These are phyloP conservation scores for Aeminium ludgeri DNA, from an alignment of 495 filamentous ascomycete species.

Conservation along the genomic window DNA sequence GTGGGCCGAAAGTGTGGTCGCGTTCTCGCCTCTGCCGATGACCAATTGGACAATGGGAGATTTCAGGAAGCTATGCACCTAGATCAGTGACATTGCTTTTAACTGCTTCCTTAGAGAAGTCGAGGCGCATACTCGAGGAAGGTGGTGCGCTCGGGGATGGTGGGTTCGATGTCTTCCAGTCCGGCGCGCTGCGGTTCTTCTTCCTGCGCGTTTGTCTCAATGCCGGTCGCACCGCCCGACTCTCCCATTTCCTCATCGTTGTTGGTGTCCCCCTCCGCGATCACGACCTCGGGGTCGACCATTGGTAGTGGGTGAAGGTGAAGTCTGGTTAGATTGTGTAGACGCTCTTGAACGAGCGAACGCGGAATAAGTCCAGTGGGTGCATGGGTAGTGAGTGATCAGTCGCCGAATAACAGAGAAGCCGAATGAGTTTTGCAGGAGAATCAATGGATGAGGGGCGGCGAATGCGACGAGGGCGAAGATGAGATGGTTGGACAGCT, in stretches of 20 bases:
- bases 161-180: slow-evolving; percentile 15
- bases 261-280: slow-evolving; percentile 49
- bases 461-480: too few species aligned
- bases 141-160: slow-evolving; percentile 8
- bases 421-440: too few species aligned
- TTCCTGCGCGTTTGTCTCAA: slow-evolving; percentile 1
- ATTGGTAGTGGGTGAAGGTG: slow-evolving; percentile 2
- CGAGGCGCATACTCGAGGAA: slow-evolving; percentile 13
- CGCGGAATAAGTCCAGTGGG: too few species aligned
- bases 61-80: slow-evolving; percentile 42
- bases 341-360: neutral
- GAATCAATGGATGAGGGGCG: too few species aligned
- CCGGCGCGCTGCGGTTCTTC: neutral
- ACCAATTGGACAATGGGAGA: slow-evolving; percentile 65
- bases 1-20: slow-evolving; percentile 57
- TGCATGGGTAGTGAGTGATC: too few species aligned
- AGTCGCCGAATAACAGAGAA: too few species aligned
- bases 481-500: too few species aligned
- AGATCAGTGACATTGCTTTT: neutral
- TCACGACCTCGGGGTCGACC: slow-evolving; percentile 10
- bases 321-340: neutral
- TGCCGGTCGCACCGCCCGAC: slow-evolving; percentile 1
- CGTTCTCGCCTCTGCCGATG: slow-evolving; percentile 45
- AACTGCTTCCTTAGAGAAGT: neutral
- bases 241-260: slow-evolving; percentile 40